phyloP scores from a whole-genome alignment of 169 alveolate genomes.

The Eimeria tenella region DNA sequence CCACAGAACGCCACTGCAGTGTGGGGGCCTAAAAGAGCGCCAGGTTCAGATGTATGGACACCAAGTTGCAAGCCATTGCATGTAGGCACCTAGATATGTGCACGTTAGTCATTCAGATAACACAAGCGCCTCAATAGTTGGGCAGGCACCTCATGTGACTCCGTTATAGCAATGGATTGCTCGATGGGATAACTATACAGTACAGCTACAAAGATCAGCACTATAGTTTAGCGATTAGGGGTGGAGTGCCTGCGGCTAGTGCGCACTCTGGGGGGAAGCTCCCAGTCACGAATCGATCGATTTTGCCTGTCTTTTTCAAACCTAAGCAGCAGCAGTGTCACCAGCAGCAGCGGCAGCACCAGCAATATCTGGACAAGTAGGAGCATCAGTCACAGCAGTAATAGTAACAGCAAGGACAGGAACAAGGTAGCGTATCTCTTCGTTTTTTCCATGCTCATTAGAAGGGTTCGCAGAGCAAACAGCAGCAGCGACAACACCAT shows the following conservation, averaged over 20 bases:
- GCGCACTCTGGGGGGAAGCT: neutral
- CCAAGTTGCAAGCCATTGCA: neutral
- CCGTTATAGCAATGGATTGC: neutral
- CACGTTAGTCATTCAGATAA: neutral
- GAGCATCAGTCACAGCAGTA: neutral
- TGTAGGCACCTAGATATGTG: neutral
- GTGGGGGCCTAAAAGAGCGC: neutral
- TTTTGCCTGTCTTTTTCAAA: neutral
- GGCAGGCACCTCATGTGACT: neutral
- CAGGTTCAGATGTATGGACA: neutral
- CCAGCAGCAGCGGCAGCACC: neutral
- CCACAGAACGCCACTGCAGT: neutral
- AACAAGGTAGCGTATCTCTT: neutral
- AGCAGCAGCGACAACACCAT: constrained; percentile 12
- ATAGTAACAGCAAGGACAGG: constrained; percentile 3
- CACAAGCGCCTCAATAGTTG: neutral
- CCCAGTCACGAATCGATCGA: neutral
- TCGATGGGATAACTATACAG: neutral
- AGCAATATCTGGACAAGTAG: neutral
- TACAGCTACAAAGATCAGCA: neutral
- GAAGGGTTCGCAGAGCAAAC: neutral
- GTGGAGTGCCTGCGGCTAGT: neutral
- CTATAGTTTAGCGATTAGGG: neutral
- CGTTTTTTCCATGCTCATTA: neutral
- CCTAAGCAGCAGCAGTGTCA: neutral